A percentile compares a stretch with the other conserved stretches of the same genome.
Conservation (phyloP, 2,329 filamentous ascomycete genomes). For the Aspergillus persii region DNA sequence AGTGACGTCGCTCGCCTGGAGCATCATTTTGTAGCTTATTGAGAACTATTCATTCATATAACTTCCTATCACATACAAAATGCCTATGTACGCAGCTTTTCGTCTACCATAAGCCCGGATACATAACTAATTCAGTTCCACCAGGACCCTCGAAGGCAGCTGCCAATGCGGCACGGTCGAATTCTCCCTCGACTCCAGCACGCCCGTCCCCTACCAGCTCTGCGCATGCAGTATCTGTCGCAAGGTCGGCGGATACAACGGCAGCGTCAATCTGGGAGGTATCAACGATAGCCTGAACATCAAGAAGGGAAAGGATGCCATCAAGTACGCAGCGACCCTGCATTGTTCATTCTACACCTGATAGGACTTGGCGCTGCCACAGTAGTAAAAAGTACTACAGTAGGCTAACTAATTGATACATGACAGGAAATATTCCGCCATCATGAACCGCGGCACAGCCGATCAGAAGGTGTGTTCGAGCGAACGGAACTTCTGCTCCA, state of each 20-base stretch:
- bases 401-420: not conserved
- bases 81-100: conserved; percentile 23
- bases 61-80: not conserved
- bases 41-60: not conserved
- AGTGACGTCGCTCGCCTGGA: conserved; percentile 9
- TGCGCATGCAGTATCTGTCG: conserved; percentile 52
- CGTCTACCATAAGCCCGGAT: not conserved
- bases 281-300: conserved; percentile 44
- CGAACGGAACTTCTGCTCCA: conserved; percentile 48
- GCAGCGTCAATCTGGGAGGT: conserved; percentile 48
- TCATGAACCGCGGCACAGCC: conserved; percentile 44
- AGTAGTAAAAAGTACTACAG: not conserved
- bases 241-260: conserved; percentile 46
- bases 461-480: conserved; percentile 40
- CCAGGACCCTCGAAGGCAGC: conserved; percentile 48
- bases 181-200: conserved; percentile 47
- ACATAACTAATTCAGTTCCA: not conserved
- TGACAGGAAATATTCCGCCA: conserved; percentile 43
- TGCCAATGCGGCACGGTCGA: conserved; percentile 51
- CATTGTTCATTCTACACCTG: not conserved
- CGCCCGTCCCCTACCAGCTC: conserved; percentile 49
- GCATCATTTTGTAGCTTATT: not conserved
- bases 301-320: conserved; percentile 41
- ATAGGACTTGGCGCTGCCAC: too few relatives aligned
- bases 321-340: conserved; percentile 37